Percentiles rank a stretch among this genome's conserved stretches.
Evolutionary conservation across 1,139 yeast species (phyloP).

Genomic region (Suhomyces yuchorum): DNA sequence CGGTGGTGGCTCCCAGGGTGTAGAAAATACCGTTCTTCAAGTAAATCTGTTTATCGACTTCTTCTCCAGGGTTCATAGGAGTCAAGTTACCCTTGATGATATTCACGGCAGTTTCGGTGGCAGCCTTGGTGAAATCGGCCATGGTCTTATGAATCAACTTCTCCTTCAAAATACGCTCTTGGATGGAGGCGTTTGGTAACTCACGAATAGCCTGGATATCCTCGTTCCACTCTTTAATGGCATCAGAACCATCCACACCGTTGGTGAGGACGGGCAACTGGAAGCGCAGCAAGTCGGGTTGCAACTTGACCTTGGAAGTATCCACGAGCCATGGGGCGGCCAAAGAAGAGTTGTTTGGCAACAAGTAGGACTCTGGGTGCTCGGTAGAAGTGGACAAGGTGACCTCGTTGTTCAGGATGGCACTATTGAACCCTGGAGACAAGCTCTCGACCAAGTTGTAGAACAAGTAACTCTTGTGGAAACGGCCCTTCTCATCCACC

Average conservation of each 20-base stretch:
- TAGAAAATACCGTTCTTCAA: conserved; percentile 85
- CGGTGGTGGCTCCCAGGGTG: conserved; percentile 59
- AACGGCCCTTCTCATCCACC: conserved; percentile 39
- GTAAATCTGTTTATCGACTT: conserved; percentile 61
- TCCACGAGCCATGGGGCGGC: conserved; percentile 78
- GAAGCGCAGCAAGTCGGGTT: conserved; percentile 63
- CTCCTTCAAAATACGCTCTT: conserved; percentile 76
- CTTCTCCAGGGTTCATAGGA: conserved; percentile 81
- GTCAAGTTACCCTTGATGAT: conserved; percentile 71
- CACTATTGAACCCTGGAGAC: conserved; percentile 53
- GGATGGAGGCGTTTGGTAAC: conserved; percentile 56
- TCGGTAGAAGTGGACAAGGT: conserved; percentile 49
- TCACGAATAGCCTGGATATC: conserved; percentile 84
- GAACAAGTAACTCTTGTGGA: conserved; percentile 49
- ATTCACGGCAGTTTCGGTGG: conserved; percentile 78
- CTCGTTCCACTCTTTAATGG: conserved; percentile 82
- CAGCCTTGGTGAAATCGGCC: conserved; percentile 74
- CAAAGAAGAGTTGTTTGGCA: conserved; percentile 62
- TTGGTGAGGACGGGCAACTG: conserved; percentile 57
- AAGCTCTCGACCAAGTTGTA: conserved; percentile 53
- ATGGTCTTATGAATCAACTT: conserved; percentile 71
- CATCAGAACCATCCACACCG: conserved; percentile 61
- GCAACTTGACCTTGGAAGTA: conserved; percentile 24
- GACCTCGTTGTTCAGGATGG: conserved; percentile 43
- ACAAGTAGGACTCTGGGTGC: conserved; percentile 55